A percentile compares a stretch with the other conserved stretches of the same genome.
These are phyloP conservation scores for Komagataella pseudopastoris DNA, from an alignment of 805 yeast species.

Conservation along the genomic window DNA sequence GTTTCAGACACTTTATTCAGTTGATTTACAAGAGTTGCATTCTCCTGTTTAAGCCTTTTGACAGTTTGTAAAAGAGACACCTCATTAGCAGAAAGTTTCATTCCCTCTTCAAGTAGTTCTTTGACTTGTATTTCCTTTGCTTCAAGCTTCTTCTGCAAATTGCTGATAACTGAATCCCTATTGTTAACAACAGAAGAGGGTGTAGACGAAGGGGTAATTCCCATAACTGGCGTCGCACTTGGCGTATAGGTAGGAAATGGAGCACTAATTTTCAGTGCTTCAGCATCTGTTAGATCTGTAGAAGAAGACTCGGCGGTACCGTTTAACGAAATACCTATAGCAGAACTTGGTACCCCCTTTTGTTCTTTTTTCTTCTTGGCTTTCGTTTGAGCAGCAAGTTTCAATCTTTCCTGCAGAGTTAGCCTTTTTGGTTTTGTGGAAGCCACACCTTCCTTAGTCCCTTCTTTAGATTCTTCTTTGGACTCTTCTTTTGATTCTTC, in stretches of 20 bases:
- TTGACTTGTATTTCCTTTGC: constrained; percentile 50
- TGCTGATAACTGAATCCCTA: background rate
- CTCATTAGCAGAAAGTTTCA: constrained; percentile 57
- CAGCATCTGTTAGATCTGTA: background rate
- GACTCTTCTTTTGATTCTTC: background rate
- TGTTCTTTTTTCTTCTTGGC: constrained; percentile 4
- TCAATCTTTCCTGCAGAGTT: constrained; percentile 76
- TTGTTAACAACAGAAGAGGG: background rate
- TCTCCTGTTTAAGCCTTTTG: constrained; percentile 40
- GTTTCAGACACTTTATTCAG: constrained; percentile 15
- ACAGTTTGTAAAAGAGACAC: constrained; percentile 52
- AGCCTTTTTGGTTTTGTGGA: constrained; percentile 30
- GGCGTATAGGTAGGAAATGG: background rate
- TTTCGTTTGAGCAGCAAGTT: constrained; percentile 56
- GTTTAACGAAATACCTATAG: background rate
- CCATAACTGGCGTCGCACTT: constrained; percentile 5
- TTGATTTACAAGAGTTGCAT: constrained; percentile 20
- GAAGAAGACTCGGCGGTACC: background rate
- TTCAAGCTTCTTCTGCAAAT: constrained; percentile 16
- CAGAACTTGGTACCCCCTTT: background rate
- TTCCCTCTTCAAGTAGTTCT: constrained; percentile 64
- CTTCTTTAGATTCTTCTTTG: background rate
- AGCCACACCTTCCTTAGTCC: background rate
- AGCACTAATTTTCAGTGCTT: background rate
- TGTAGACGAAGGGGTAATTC: constrained; percentile 4